Conservation (phyloP, 176 grass and related monocot species). For the Dactylis glomerata region DNA sequence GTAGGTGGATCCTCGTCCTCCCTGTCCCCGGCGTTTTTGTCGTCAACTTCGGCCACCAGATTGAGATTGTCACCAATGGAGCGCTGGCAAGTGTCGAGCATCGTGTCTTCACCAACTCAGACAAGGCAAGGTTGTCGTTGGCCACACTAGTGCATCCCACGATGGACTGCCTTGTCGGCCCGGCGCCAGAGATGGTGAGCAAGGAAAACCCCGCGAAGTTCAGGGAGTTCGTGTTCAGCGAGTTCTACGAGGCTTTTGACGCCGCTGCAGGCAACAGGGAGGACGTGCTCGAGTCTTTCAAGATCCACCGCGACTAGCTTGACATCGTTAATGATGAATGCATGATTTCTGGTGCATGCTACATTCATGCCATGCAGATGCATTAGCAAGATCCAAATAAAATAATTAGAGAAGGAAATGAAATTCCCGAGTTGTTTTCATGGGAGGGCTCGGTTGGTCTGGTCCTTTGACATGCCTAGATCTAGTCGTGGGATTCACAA, state of each 20-base stretch:
- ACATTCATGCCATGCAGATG: too few species aligned
- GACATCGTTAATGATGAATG: not conserved
- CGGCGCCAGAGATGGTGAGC: not conserved
- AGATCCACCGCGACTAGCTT: not conserved
- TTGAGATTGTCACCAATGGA: slow-evolving; percentile 50
- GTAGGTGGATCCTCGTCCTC: slow-evolving; percentile 10
- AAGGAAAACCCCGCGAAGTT: not conserved
- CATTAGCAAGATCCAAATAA: too few species aligned
- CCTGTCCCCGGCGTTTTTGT: slow-evolving; percentile 13
- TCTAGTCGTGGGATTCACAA: too few species aligned
- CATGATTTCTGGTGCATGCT: too few species aligned
- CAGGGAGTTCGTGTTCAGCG: not conserved
- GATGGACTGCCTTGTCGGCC: not conserved
- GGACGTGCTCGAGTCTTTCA: not conserved
- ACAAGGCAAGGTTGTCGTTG: slow-evolving; percentile 9
- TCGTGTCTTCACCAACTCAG: slow-evolving; percentile 26
- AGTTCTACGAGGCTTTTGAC: not conserved
- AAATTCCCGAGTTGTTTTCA: too few species aligned
- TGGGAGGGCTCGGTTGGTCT: too few species aligned
- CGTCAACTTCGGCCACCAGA: slow-evolving; percentile 45
- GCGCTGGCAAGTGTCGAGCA: slow-evolving; percentile 44
- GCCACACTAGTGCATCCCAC: not conserved
- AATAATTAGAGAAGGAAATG: too few species aligned
- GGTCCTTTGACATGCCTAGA: too few species aligned
- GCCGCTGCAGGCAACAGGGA: not conserved